Conservation (phyloP, 1,284 basidiomycete species). For the Ustilago trichophora region DNA sequence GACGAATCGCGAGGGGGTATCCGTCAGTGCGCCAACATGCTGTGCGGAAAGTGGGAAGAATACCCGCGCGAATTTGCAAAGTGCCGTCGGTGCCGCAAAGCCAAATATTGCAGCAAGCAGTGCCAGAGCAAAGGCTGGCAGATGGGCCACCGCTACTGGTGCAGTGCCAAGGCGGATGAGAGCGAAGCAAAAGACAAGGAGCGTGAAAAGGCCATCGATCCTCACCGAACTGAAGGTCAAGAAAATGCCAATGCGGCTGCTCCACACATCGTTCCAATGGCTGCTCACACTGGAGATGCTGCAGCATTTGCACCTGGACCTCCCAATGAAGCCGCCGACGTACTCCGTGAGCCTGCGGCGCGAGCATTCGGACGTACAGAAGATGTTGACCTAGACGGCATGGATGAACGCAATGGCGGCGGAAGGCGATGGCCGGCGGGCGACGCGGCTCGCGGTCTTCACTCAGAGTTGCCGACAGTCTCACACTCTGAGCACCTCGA, state of each 20-base stretch:
- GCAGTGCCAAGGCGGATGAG: slow-evolving; percentile 62
- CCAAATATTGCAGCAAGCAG: slow-evolving; percentile 97
- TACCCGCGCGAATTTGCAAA: slow-evolving; percentile 96
- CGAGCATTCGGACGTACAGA: slow-evolving; percentile 6
- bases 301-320: slow-evolving; percentile 10
- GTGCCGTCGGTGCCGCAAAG: slow-evolving; percentile 92
- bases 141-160: slow-evolving; percentile 85
- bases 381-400: slow-evolving; percentile 14
- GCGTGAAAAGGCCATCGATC: slow-evolving; percentile 22
- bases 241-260: slow-evolving; percentile 19
- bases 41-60: slow-evolving; percentile 90
- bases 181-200: slow-evolving; percentile 50
- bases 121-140: slow-evolving; percentile 98
- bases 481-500: not conserved
- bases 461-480: not conserved
- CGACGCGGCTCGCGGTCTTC: not conserved
- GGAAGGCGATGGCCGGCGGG: slow-evolving; percentile 12
- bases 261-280: slow-evolving; percentile 19
- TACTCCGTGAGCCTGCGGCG: slow-evolving; percentile 6
- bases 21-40: slow-evolving; percentile 92
- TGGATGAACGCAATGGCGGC: slow-evolving; percentile 1
- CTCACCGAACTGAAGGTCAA: slow-evolving; percentile 11
- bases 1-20: slow-evolving; percentile 90
- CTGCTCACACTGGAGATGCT: slow-evolving; percentile 2
- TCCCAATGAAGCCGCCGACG: slow-evolving; percentile 8